A percentile compares a stretch with the other conserved stretches of the same genome.
These are phyloP conservation scores for Vitis hybrid DNA, from an alignment of 177 flowering plant genomes.

Conservation along the genomic window DNA sequence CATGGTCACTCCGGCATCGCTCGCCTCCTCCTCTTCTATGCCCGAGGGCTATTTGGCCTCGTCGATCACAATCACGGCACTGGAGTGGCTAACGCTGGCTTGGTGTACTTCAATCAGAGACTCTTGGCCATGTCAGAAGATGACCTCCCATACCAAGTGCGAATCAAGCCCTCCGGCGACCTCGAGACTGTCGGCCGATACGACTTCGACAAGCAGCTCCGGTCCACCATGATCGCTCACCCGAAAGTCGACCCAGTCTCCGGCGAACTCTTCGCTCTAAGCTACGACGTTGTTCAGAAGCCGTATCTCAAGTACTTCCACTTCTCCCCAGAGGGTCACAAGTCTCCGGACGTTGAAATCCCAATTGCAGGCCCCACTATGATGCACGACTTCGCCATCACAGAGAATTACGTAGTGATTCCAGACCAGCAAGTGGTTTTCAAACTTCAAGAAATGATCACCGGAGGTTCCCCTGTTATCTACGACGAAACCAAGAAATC, in stretches of 20 bases:
- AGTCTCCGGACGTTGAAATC: conserved; percentile 81
- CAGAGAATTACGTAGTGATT: conserved; percentile 69
- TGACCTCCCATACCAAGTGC: conserved; percentile 79
- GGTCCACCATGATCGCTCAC: conserved; percentile 83
- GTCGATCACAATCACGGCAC: conserved; percentile 58
- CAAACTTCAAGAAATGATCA: conserved; percentile 72
- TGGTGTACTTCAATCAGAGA: conserved; percentile 68
- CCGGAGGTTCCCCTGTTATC: conserved; percentile 81
- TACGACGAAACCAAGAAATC: conserved; percentile 67
- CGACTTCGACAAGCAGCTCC: conserved; percentile 56
- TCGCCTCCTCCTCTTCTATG: conserved; percentile 59
- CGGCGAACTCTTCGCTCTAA: conserved; percentile 69
- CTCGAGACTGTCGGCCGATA: conserved; percentile 66
- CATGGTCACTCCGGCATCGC: conserved; percentile 89
- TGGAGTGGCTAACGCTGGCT: conserved; percentile 92
- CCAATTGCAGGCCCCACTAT: conserved; percentile 68
- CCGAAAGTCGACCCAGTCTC: conserved; percentile 83
- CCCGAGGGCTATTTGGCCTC: conserved; percentile 60
- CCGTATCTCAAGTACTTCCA: conserved; percentile 81
- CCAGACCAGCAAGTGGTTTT: conserved; percentile 95
- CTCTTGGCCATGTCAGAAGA: conserved; percentile 92
- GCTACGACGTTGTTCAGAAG: conserved; percentile 74
- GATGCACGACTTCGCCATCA: conserved; percentile 97
- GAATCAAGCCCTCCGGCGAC: conserved; percentile 58
- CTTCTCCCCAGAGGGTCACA: conserved; percentile 52